Conservation (phyloP, 257 asterid species). For the Nicotiana undulata region DNA sequence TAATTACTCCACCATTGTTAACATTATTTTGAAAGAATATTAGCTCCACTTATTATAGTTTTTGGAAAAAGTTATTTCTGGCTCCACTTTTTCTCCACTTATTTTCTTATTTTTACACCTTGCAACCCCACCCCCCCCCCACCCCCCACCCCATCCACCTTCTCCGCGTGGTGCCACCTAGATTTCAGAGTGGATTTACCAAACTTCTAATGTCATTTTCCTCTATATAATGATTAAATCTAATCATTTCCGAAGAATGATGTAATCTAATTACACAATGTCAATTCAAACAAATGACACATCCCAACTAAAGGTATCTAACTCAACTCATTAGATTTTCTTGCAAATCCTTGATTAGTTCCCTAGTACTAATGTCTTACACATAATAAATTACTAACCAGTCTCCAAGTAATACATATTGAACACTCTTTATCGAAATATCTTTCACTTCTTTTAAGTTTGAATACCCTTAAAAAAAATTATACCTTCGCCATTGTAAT, state of each 20-base stretch:
- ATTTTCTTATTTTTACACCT: no score
- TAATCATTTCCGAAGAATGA: background rate
- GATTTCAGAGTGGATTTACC: background rate
- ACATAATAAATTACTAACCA: background rate
- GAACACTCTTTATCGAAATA: no score
- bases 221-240: background rate
- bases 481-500: no score
- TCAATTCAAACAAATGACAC: background rate
- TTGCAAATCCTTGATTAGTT: background rate
- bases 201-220: background rate
- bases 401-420: no score
- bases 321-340: background rate
- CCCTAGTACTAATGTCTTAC: background rate
- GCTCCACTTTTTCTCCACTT: no score
- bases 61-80: no score
- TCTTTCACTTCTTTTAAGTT: no score
- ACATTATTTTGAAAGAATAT: no score
- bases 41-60: no score
- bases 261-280: background rate
- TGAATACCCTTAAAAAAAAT: no score
- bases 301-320: background rate
- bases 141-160: background rate
- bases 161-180: background rate
- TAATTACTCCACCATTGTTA: no score
- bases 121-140: accelerated